These are phyloP conservation scores for Candida nitratophila DNA, from an alignment of 805 yeast genomes.

Conservation along the genomic window DNA sequence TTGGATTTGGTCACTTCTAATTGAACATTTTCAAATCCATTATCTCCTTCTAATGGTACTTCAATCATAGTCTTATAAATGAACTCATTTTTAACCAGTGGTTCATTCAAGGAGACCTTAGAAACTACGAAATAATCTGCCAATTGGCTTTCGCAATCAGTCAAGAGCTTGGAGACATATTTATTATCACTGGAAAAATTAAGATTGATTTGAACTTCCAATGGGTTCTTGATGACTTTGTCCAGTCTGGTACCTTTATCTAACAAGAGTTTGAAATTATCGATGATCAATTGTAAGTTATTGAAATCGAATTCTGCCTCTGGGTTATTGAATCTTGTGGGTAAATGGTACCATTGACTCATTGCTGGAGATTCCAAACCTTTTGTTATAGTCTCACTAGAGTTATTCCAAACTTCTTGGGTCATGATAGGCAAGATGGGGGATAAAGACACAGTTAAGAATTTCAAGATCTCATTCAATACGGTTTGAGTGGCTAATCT, in stretches of 20 bases:
- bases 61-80: slow-evolving; percentile 11
- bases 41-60: background rate
- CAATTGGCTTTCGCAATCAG: slow-evolving; percentile 34
- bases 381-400: slow-evolving; percentile 28
- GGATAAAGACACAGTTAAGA: slow-evolving; percentile 60
- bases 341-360: slow-evolving; percentile 34
- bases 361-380: slow-evolving; percentile 38
- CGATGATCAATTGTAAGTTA: slow-evolving; percentile 39
- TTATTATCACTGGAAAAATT: slow-evolving; percentile 9
- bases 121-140: slow-evolving; percentile 62
- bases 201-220: slow-evolving; percentile 48
- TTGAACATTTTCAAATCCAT: slow-evolving; percentile 20
- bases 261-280: slow-evolving; percentile 40
- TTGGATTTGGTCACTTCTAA: slow-evolving; percentile 19
- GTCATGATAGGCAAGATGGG: slow-evolving; percentile 81
- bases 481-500: slow-evolving; percentile 63
- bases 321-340: slow-evolving; percentile 27
- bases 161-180: slow-evolving; percentile 10
- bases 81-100: background rate
- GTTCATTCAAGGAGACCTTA: slow-evolving; percentile 33
- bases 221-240: slow-evolving; percentile 43
- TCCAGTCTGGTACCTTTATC: slow-evolving; percentile 52
- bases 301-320: slow-evolving; percentile 37
- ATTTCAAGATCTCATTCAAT: slow-evolving; percentile 47
- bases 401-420: slow-evolving; percentile 80